Conservation (phyloP, 148 eudicot genomes). For the Pharnaceum exiguum region DNA sequence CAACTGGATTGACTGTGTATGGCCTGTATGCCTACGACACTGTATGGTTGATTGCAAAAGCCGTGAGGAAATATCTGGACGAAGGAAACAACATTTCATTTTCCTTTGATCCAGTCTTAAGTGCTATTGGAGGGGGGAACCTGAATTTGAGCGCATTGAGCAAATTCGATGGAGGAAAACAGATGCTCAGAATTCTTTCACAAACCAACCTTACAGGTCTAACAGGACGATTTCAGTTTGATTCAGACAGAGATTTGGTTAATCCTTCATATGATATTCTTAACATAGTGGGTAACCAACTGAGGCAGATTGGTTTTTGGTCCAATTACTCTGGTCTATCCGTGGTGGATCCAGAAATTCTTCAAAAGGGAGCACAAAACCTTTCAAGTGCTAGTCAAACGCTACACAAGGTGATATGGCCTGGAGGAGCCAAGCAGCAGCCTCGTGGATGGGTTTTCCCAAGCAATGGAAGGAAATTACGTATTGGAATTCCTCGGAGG, state of each 20-base stretch:
- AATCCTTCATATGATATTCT: conserved; percentile 21
- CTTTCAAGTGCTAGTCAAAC: background rate
- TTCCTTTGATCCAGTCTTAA: conserved; percentile 11
- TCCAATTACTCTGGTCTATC: conserved; percentile 12
- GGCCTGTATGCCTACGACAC: conserved; percentile 54
- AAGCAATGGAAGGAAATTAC: conserved; percentile 24
- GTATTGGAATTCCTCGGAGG: conserved; percentile 37
- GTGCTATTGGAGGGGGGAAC: background rate
- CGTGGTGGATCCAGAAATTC: too few species aligned
- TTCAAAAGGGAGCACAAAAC: background rate
- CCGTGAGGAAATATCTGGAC: conserved; percentile 26
- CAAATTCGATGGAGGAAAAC: conserved; percentile 29
- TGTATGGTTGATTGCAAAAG: conserved; percentile 29
- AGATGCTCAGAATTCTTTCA: conserved; percentile 18
- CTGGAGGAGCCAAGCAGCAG: conserved; percentile 26
- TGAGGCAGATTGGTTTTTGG: conserved; percentile 25
- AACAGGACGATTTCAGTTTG: conserved; percentile 25
- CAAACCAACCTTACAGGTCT: conserved; percentile 24
- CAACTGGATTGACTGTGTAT: conserved; percentile 16
- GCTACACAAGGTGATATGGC: conserved; percentile 30
- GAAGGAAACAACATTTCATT: background rate
- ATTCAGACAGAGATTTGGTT: conserved; percentile 15
- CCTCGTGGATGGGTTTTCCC: conserved; percentile 40
- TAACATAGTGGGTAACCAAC: conserved; percentile 28
- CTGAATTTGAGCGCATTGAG: too few species aligned